Evolutionary conservation across 2,329 filamentous ascomycete species (phyloP).

Genomic region (Chaetomium olivaceum): DNA sequence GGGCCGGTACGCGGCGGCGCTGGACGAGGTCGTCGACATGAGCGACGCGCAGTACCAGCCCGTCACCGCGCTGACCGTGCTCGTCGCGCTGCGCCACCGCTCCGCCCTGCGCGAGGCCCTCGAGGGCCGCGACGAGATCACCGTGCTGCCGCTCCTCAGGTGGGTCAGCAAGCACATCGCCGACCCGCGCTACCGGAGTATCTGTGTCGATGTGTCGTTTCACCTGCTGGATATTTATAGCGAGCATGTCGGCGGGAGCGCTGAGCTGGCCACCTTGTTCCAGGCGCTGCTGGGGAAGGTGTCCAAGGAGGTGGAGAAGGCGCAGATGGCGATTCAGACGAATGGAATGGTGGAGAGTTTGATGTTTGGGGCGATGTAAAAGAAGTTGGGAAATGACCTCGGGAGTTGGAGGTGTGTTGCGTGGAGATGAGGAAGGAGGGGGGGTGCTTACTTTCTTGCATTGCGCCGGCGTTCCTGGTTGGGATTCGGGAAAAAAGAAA

Average conservation of each 20-base stretch:
- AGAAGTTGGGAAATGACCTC: not conserved
- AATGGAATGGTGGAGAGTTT: constrained; percentile 81
- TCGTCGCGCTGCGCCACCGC: constrained; percentile 84
- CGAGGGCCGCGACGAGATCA: constrained; percentile 75
- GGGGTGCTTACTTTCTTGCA: constrained; percentile 16
- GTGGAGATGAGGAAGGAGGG: not conserved
- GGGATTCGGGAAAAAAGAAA: constrained; percentile 10
- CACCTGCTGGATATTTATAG: constrained; percentile 85
- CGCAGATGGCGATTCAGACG: constrained; percentile 78
- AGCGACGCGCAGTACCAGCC: constrained; percentile 55
- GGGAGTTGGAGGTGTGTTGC: not conserved
- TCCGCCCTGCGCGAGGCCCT: constrained; percentile 81
- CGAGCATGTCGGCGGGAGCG: constrained; percentile 72
- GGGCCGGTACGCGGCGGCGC: constrained; percentile 72
- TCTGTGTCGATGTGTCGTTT: constrained; percentile 82
- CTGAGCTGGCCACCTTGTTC: constrained; percentile 71
- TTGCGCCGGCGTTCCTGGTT: constrained; percentile 27
- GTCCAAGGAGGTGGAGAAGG: constrained; percentile 74
- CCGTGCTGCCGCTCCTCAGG: constrained; percentile 76
- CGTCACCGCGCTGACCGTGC: constrained; percentile 69
- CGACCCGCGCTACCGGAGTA: constrained; percentile 75
- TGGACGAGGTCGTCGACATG: constrained; percentile 73
- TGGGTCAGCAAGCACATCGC: constrained; percentile 82
- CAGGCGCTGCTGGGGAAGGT: constrained; percentile 70
- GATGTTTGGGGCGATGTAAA: constrained; percentile 49